A percentile compares a stretch with the other conserved stretches of the same genome.
These are phyloP conservation scores for Suhomyces chickasaworum DNA, from an alignment of 1,139 yeast genomes.

Conservation along the genomic window DNA sequence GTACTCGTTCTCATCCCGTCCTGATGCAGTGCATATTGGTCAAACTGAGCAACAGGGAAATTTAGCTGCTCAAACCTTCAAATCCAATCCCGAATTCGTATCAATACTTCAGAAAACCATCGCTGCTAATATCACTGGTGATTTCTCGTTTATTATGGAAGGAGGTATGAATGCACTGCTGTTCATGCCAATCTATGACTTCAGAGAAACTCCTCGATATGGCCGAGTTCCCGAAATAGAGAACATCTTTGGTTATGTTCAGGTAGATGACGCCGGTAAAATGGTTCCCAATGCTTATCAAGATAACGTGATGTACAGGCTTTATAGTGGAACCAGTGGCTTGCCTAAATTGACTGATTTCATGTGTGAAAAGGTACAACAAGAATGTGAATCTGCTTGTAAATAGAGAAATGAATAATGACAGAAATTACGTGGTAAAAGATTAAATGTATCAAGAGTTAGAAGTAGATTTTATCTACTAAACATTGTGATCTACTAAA, in stretches of 20 bases:
- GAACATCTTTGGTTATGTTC: slow-evolving; percentile 71
- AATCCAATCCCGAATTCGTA: slow-evolving; percentile 32
- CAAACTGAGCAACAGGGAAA: slow-evolving; percentile 16
- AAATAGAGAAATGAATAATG: neutral
- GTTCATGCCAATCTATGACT: slow-evolving; percentile 73
- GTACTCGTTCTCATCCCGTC: slow-evolving; percentile 37
- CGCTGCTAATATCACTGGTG: slow-evolving; percentile 36
- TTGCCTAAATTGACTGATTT: slow-evolving; percentile 58
- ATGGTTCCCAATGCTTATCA: slow-evolving; percentile 61
- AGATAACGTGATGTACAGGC: slow-evolving; percentile 58
- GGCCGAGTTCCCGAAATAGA: slow-evolving; percentile 75
- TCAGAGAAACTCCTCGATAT: slow-evolving; percentile 64
- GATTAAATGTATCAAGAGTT: too few relatives aligned
- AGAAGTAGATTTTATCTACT: too few relatives aligned
- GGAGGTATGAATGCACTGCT: slow-evolving; percentile 59
- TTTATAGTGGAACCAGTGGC: slow-evolving; percentile 58
- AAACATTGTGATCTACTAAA: too few relatives aligned
- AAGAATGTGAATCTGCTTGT: slow-evolving; percentile 16
- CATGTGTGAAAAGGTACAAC: slow-evolving; percentile 45
- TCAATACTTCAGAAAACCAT: slow-evolving; percentile 31
- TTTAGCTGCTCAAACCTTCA: slow-evolving; percentile 29
- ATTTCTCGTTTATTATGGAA: slow-evolving; percentile 61
- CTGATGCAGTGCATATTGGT: slow-evolving; percentile 37
- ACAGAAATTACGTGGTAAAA: neutral
- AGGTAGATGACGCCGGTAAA: slow-evolving; percentile 55